Evolutionary conservation across 345 rosid species (phyloP).

Genomic region (Gossypium longicalyx): DNA sequence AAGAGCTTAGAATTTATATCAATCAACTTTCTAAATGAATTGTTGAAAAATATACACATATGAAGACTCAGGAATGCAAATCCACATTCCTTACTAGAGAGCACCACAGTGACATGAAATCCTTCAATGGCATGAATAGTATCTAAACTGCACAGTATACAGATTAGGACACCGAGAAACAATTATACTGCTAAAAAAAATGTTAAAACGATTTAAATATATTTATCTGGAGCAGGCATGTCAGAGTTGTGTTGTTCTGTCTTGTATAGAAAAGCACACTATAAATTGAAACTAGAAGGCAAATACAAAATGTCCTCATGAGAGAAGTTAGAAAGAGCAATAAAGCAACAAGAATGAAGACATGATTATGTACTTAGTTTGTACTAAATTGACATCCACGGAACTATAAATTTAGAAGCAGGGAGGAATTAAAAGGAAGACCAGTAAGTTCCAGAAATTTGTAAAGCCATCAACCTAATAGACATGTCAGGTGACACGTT

Average conservation of each 20-base stretch:
- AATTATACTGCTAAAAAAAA: not conserved
- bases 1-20: too few species aligned
- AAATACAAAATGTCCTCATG: not conserved
- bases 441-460: constrained; percentile 1
- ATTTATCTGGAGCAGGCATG: not conserved
- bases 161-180: not conserved
- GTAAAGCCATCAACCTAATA: not conserved
- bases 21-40: too few species aligned
- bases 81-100: too few species aligned
- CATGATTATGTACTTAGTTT: not conserved
- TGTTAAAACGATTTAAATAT: not conserved
- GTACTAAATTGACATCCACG: not conserved
- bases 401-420: constrained; percentile 7
- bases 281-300: not conserved
- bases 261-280: not conserved
- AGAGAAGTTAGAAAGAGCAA: not conserved
- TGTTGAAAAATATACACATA: too few species aligned
- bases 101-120: too few species aligned
- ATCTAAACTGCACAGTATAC: not conserved
- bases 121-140: not conserved
- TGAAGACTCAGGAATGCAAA: too few species aligned
- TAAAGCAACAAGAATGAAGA: not conserved
- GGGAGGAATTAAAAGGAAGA: not conserved
- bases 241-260: not conserved
- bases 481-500: not conserved